Base-by-base conservation (phyloP, 306 rosid genomes). In the Gastrolobium villosum region DNA sequence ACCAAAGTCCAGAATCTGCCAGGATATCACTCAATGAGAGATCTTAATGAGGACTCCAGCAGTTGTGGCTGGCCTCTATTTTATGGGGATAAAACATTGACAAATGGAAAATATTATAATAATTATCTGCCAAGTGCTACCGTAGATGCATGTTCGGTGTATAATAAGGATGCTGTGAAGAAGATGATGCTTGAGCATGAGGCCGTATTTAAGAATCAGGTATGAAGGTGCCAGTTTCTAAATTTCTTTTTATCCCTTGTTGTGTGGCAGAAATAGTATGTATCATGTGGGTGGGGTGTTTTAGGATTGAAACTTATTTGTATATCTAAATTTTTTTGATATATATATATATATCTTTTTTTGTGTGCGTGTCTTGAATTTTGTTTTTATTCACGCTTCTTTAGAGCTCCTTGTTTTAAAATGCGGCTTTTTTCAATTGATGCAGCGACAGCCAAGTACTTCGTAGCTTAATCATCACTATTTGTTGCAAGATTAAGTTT, bases 11-110 rank as follows among this genome's bases (percentile, higher is more conserved):
- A 95, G 80, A 87, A 84, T 79, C 75, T 86, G 68, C 93, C 96
- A 10, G 97, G 94, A 65, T 86, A 91, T 82, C 88, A 80, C 86
- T 82, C 98, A 54, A 90, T 95, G 92, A 91, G 90, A 88, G 99
- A 93, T 95, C 98, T 95, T 66, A 95, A 95, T 52, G 99, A 95
- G 75, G 97, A 91, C 86, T 89, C 97, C 52, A 93, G 92, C 81
- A 91, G 88, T 81, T 95, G 89, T 91, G 88, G 89, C 62, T 95
- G 99, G 98, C 90, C 94, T 10, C 65, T 86, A 11, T 91, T 82
- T 66, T 88, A 90, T 28, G 87, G 90, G n/a, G 98, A 95, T 54
- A 93, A 86, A 82, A 31, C 84, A 66, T 81, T 83, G 57, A 48
- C 88, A 71, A 95, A 87, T 50, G 89, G 92, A 57, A 93, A 85